Evolutionary conservation across 2,329 filamentous ascomycete species (phyloP).

Genomic region (Tolypocladium guangdongense): DNA sequence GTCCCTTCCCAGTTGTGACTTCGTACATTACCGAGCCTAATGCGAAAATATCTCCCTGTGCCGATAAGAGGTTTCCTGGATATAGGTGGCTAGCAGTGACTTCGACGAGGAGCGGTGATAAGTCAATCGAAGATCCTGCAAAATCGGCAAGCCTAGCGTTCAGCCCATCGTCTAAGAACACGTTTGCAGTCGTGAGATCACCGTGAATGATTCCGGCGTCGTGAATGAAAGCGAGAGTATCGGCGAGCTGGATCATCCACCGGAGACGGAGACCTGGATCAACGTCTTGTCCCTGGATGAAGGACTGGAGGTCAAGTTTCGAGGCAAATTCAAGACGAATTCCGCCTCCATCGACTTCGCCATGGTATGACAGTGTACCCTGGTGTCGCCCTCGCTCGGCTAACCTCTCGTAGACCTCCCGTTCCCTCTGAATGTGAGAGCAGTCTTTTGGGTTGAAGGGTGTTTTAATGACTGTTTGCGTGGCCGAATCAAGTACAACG

Average conservation of each 20-base stretch:
- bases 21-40: conserved; percentile 1
- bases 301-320: conserved; percentile 1
- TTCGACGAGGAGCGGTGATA: background rate
- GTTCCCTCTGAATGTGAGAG: conserved; percentile 1
- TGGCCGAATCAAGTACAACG: conserved; percentile 1
- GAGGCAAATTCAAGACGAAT: conserved; percentile 3
- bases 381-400: background rate
- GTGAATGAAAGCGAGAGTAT: conserved; percentile 2
- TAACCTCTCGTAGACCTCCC: conserved; percentile 2
- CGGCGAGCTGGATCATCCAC: conserved; percentile 3
- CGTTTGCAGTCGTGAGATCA: conserved; percentile 2
- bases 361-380: conserved; percentile 1
- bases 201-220: conserved; percentile 3
- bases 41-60: conserved; percentile 3
- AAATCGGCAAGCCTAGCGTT: conserved; percentile 4
- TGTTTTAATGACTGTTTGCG: conserved; percentile 4
- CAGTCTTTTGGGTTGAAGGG: background rate
- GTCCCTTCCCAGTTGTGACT: conserved; percentile 1
- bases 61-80: background rate
- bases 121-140: conserved; percentile 4
- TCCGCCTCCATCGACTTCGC: background rate
- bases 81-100: conserved; percentile 2
- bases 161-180: conserved; percentile 2
- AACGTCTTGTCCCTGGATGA: background rate
- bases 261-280: background rate